Base-by-base conservation (phyloP, 2,329 filamentous ascomycete genomes). In the Paraconiothyrium sp. region DNA sequence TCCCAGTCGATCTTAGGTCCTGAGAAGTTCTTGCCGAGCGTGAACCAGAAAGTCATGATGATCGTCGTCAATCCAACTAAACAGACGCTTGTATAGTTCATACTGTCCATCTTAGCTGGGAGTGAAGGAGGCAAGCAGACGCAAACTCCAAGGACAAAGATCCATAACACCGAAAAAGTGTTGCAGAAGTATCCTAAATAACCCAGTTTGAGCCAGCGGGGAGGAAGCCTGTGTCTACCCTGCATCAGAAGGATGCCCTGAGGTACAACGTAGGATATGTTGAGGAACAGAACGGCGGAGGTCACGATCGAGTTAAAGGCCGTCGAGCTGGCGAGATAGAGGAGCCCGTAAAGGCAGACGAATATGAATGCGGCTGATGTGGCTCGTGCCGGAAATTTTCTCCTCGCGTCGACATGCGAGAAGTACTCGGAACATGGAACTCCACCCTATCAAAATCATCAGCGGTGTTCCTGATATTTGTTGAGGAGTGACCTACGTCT, bases 261-360 rank as follows among this genome's bases (percentile, higher is more conserved):
- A 14, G 52, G 52, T 30, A 56, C n/a, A 27, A 44, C 50, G 20
- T 52, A 52, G 8, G 50, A 52, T 34, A 52, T 54, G 22, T 43
- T 54, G 24, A 59, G 57, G 16, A 32, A 59, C 6, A 59, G 48
- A 11, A 59, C 48, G 14, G 57, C 46, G 6, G 48, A 52, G 8
- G 57, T 52, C 13, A 59, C 48, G 22, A 59, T 52, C 13, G 57
- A 59, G 48, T 59, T 59, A 48, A 59, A 59, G 6, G 57, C 57
- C 4, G 32, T 54, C 22, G 57, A 24, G 4, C 34, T 43, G 14
- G 34, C 57, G 9, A 59, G 27, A 30, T 59, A 59, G 11, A 59
- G 20, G 4, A 54, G 34, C n/a, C 57, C 57, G 22, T 59, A 54
- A 30, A 59, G 34, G 16, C 32, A 39, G 6, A 52, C 35, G 32